A percentile compares a stretch with the other conserved stretches of the same genome.
Evolutionary conservation across 2,329 filamentous ascomycete species (phyloP).

Genomic region (Exserohilum rostratum): DNA sequence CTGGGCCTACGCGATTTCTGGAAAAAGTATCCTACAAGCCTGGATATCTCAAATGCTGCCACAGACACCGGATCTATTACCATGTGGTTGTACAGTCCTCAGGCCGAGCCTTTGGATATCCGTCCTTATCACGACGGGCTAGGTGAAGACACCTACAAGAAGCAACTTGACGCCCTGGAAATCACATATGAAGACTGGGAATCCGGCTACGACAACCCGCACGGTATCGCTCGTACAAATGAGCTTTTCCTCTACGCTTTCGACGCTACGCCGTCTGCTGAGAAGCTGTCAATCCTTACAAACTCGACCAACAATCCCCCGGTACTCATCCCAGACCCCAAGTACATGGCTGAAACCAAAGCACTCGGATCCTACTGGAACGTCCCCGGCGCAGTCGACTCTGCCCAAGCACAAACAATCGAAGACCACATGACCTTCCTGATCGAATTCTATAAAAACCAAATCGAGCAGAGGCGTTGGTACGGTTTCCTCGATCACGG

Average conservation of each 20-base stretch:
- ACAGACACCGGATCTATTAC: constrained; percentile 60
- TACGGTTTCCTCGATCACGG: constrained; percentile 69
- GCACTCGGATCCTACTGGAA: constrained; percentile 64
- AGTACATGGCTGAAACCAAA: constrained; percentile 59
- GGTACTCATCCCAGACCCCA: constrained; percentile 56
- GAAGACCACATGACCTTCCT: constrained; percentile 63
- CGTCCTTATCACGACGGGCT: constrained; percentile 65
- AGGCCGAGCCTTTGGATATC: constrained; percentile 62
- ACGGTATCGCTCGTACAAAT: constrained; percentile 64
- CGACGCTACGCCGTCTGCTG: constrained; percentile 58
- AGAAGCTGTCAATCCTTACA: constrained; percentile 54
- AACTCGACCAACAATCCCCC: constrained; percentile 60
- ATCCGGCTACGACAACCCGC: constrained; percentile 60
- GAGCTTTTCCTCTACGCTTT: constrained; percentile 63
- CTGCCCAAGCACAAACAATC: constrained; percentile 43
- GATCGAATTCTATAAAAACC: constrained; percentile 60
- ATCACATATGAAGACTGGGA: constrained; percentile 71
- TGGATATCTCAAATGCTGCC: constrained; percentile 61
- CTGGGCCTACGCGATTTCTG: constrained; percentile 66
- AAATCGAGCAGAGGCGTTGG: constrained; percentile 65
- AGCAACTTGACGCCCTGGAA: constrained; percentile 65
- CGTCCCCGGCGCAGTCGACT: constrained; percentile 47
- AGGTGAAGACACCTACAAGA: constrained; percentile 60
- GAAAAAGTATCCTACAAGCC: constrained; percentile 65
- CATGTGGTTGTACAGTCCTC: constrained; percentile 66